phyloP scores from a whole-genome alignment of 495 filamentous ascomycete species.

The Trichocladium antarcticum region DNA sequence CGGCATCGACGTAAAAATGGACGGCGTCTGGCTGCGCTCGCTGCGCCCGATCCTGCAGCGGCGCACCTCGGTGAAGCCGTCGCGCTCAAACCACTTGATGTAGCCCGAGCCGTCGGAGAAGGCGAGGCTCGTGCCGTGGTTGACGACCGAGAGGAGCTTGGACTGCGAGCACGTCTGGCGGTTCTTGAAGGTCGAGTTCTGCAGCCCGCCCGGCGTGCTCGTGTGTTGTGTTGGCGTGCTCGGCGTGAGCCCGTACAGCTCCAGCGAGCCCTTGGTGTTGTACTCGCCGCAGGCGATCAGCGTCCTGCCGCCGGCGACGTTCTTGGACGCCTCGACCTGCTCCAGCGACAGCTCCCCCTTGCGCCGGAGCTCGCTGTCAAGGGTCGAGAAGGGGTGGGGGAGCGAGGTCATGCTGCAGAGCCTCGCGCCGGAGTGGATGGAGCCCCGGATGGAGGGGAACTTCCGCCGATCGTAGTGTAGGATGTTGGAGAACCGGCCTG shows the following conservation, averaged over 20 bases:
- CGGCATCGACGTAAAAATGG: conserved; percentile 40
- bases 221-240: conserved; percentile 7
- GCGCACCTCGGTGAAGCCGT: conserved; percentile 71
- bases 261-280: conserved; percentile 80
- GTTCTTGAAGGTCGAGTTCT: conserved; percentile 49
- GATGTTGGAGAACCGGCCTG: conserved; percentile 82
- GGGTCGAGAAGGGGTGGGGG: conserved; percentile 52
- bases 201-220: conserved; percentile 26
- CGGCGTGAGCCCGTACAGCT: conserved; percentile 61
- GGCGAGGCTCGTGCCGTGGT: conserved; percentile 75
- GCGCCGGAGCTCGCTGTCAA: conserved; percentile 44
- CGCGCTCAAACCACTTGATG: conserved; percentile 85
- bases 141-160: conserved; percentile 72
- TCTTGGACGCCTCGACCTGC: conserved; percentile 41
- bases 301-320: conserved; percentile 42
- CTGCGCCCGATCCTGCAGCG: conserved; percentile 56
- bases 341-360: conserved; percentile 42
- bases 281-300: conserved; percentile 88
- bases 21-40: conserved; percentile 27
- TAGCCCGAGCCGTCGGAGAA: conserved; percentile 76
- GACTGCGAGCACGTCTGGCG: conserved; percentile 71
- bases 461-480: conserved; percentile 79
- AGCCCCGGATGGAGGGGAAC: conserved; percentile 66
- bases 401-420: conserved; percentile 68
- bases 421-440: conserved; percentile 72